Conservation (phyloP, 257 asterid species). For the Jaltomata sinuosa region DNA sequence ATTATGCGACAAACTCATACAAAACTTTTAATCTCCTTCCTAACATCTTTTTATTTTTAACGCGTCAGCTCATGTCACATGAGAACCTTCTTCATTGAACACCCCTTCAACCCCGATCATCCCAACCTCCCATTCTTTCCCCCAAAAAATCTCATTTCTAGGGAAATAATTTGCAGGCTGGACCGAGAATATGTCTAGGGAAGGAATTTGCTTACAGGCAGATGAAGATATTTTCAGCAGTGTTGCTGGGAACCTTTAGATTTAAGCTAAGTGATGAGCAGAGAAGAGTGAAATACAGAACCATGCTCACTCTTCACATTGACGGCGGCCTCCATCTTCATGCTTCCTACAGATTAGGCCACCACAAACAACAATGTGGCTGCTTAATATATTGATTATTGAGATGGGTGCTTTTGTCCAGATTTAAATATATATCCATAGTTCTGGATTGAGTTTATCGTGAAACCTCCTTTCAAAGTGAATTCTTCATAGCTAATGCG, state of each 20-base stretch:
- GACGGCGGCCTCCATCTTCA: constrained; percentile 38
- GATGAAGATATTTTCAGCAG: constrained; percentile 51
- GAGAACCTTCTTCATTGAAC: neutral
- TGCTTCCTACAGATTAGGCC: neutral
- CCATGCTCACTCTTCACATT: constrained; percentile 50
- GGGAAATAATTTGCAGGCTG: constrained; percentile 23
- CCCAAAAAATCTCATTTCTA: neutral
- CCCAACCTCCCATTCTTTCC: neutral
- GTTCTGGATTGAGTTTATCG: too few species aligned
- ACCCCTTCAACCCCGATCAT: neutral
- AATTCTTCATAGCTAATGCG: too few species aligned
- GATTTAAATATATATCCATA: too few species aligned
- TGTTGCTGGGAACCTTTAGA: constrained; percentile 24
- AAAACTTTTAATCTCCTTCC: neutral
- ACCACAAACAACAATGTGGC: neutral
- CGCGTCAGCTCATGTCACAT: neutral
- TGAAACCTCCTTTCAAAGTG: too few species aligned
- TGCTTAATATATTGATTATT: too few species aligned
- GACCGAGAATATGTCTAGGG: constrained; percentile 49
- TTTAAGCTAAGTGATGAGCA: constrained; percentile 31
- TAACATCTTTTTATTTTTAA: neutral
- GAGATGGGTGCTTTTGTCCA: too few species aligned
- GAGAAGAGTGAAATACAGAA: constrained; percentile 32
- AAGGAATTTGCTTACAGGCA: constrained; percentile 52
- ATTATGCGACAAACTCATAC: neutral